Conservation (phyloP, 1,284 basidiomycete genomes). For the Erythrobasidium hasegawianum region DNA sequence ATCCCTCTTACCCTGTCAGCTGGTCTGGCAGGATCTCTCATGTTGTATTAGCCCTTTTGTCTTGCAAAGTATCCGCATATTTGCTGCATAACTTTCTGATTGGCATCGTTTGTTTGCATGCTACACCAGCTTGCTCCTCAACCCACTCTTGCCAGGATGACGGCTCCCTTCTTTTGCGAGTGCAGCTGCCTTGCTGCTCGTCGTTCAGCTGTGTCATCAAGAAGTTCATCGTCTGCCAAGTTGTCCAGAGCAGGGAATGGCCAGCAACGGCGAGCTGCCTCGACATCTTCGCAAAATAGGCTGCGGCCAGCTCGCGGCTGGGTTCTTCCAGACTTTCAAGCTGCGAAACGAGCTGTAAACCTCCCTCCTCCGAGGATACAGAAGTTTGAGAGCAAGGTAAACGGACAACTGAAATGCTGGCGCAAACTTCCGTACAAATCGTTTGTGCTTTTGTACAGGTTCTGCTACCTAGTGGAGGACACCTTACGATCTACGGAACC, state of each 20-base stretch:
- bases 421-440: not conserved
- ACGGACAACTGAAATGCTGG: not conserved
- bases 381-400: slow-evolving; percentile 35
- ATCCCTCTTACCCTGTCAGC: too few species aligned
- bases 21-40: too few species aligned
- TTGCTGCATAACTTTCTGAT: too few species aligned
- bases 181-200: not conserved
- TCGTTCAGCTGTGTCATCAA: not conserved
- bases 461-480: slow-evolving; percentile 17
- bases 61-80: too few species aligned
- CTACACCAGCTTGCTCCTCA: too few species aligned
- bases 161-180: not conserved
- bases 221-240: not conserved
- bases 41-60: too few species aligned
- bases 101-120: too few species aligned
- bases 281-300: slow-evolving; percentile 19
- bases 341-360: slow-evolving; percentile 10
- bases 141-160: not conserved
- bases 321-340: slow-evolving; percentile 19
- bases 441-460: slow-evolving; percentile 16
- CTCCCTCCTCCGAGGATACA: slow-evolving; percentile 28
- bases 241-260: not conserved
- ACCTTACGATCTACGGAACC: slow-evolving; percentile 25
- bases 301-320: slow-evolving; percentile 13
- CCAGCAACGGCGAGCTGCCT: slow-evolving; percentile 5